Evolutionary conservation across 2,329 filamentous ascomycete genomes (phyloP), one percentile per base, ranked within the genome.

Genomic region (Colletotrichum sojae): DNA sequence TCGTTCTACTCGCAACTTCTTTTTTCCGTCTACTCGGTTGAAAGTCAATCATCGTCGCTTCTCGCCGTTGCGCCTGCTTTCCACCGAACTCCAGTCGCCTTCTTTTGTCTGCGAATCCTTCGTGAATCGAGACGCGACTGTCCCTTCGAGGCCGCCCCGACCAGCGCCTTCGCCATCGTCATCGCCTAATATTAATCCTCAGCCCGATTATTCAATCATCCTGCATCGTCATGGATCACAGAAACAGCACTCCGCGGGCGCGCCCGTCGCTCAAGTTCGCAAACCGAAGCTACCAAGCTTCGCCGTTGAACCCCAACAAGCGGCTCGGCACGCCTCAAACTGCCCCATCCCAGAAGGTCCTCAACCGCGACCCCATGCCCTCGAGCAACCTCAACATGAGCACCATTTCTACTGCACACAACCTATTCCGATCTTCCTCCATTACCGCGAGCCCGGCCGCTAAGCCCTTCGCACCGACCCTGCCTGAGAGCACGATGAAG

Each of bases 401-500:
- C 74, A 77, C 78, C 18, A 78, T 80, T 49, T 74, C 77, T 40
- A 76, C 79, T 3, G 73, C 78, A 48, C 79, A 80, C 71, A 84
- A 83, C 69, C 82, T 84, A 39, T 84, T 84, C 64, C 77, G 80
- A 57, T 77, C 81, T 4, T 83, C 82, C 18, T 75, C 78, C 66
- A 76, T 80, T 69, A 73, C 71, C 71, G 78, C 80, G 18, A 80
- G 74, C 66, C 73, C 76, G 16, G 73, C 76, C 13, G 60, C 74
- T 27, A 69, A 73, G 20, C 70, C 79, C 61, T 87, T 87, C 75
- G 83, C 85, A 6, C 83, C 85, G 4, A 83, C 78, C 68, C 73
- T 85, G 43, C 81, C 84, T 3, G 74, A 79, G 43, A 84, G 79
- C 75, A 82, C 83, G 3, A 75, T 82, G 73, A 86, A 83, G 69